Conservation (phyloP, 192 early-diverging fungal genomes). For the Chytriomyces hyalinus region DNA sequence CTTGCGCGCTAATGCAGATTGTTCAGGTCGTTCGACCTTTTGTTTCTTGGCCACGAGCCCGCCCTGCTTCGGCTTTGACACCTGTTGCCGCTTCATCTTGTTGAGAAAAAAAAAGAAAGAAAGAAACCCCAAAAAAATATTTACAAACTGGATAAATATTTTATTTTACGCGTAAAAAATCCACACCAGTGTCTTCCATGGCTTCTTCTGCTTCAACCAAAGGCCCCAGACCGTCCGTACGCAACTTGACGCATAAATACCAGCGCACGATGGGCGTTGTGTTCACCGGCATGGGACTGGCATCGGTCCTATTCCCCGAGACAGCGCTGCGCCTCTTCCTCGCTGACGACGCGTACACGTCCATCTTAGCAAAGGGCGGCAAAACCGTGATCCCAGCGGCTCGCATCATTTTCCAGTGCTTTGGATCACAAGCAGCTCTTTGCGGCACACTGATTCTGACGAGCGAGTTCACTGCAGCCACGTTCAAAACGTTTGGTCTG, state of each 20-base stretch:
- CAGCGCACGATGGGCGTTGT: conserved; percentile 25
- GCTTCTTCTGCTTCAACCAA: too few species aligned
- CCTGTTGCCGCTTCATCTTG: too few species aligned
- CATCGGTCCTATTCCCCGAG: conserved; percentile 25
- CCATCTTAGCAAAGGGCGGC: conserved; percentile 9
- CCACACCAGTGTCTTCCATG: too few species aligned
- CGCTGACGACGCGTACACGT: neutral
- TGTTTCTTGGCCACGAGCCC: too few species aligned
- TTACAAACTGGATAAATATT: too few species aligned
- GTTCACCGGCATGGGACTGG: conserved; percentile 38
- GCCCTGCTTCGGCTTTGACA: too few species aligned
- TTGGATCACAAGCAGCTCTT: conserved; percentile 33
- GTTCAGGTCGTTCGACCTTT: too few species aligned
- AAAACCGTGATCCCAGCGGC: conserved; percentile 7
- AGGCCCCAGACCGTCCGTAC: too few species aligned
- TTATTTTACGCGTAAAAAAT: too few species aligned
- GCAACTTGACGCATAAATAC: neutral
- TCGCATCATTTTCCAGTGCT: conserved; percentile 18
- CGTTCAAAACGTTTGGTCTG: conserved; percentile 4
- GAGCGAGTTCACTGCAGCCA: neutral
- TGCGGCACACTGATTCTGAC: conserved; percentile 1
- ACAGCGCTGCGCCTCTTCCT: conserved; percentile 4
- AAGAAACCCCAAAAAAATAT: too few species aligned
- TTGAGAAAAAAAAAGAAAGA: too few species aligned
- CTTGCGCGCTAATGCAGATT: too few species aligned